Percentiles rank a stretch among this genome's conserved stretches.
Evolutionary conservation across 2,329 filamentous ascomycete genomes (phyloP).

Genomic region (Sclerotiophoma versabilis): DNA sequence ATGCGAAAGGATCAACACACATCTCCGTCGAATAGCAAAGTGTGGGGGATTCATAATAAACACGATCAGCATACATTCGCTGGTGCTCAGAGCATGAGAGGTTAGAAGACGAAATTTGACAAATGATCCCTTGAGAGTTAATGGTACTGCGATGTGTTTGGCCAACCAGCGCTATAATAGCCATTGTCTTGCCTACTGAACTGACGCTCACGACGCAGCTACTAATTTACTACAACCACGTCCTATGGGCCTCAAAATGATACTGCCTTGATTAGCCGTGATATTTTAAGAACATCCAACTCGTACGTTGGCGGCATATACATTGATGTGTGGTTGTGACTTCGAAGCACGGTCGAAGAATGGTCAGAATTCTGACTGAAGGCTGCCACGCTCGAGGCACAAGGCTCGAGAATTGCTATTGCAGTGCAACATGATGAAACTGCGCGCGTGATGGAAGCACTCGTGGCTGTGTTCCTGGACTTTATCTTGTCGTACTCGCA

Average conservation of each 20-base stretch:
- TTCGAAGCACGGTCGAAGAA: neutral
- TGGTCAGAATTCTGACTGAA: neutral
- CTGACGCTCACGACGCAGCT: neutral
- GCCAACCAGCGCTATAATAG: neutral
- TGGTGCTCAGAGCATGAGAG: too few relatives aligned
- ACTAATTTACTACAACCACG: neutral
- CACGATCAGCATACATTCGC: too few relatives aligned
- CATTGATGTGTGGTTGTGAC: neutral
- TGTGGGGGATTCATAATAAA: too few relatives aligned
- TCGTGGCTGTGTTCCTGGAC: neutral
- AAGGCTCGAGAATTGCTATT: neutral
- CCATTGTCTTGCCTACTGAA: neutral
- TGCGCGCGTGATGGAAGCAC: neutral
- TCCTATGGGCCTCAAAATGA: neutral
- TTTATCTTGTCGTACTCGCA: neutral
- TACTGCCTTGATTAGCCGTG: neutral
- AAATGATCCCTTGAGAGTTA: too few relatives aligned
- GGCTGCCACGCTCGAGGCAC: conserved; percentile 10
- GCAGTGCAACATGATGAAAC: neutral
- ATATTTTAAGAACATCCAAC: neutral
- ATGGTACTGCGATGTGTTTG: too few relatives aligned
- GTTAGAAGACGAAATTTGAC: too few relatives aligned
- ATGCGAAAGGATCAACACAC: too few relatives aligned
- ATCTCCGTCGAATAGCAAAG: too few relatives aligned
- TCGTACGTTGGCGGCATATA: neutral